Evolutionary conservation across 768 basidiomycete genomes (phyloP), one percentile per base, ranked within the genome.

Genomic region (Punctularia strigosozonata): DNA sequence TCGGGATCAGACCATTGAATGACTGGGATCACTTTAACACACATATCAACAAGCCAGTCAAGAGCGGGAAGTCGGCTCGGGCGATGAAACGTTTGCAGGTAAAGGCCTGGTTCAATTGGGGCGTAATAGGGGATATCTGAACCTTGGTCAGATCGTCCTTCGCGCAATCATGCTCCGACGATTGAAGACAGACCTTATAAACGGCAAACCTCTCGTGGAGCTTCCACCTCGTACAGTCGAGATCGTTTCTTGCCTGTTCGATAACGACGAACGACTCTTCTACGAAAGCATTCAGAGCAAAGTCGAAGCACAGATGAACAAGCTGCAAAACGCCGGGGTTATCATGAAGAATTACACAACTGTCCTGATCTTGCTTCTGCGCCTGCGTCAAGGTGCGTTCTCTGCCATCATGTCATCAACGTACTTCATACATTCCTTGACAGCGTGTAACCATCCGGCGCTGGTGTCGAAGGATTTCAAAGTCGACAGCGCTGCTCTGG

Each of bases 81-180:
- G 81, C 85, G 3, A 78, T 87, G 72, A 85, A 81, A 48, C 64
- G 80, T 34, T 59, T 89, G 20, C 85, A 84, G 34, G 78, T 80
- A 32, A 25, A 54, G 35, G 22, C 4, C n/a, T 18, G 37, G 33
- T 20, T 30, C 15, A 40, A 18, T 19, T 22, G 23, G 18, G 21
- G 33, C 19, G 20, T 40, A 10, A 13, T 23, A 26, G 5, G 6
- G 15, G 15, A 28, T 28, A 8, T 8, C 26, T 28, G 26, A 15
- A 17, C 19, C 6, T n/a, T 25, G 19, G 10, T 6, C 46, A 82
- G 71, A 69, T 79, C 26, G 73, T 91, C 4, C 60, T 91, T 6
- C 75, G 79, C 49, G 68, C 78, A 19, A 65, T 89, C 41, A 88
- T 92, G 86, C 69, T 91, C 25, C 69, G 89, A 7, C 75, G 89